phyloP scores from a whole-genome alignment of 441 rosid species.

The Erodium chrysanthum region DNA sequence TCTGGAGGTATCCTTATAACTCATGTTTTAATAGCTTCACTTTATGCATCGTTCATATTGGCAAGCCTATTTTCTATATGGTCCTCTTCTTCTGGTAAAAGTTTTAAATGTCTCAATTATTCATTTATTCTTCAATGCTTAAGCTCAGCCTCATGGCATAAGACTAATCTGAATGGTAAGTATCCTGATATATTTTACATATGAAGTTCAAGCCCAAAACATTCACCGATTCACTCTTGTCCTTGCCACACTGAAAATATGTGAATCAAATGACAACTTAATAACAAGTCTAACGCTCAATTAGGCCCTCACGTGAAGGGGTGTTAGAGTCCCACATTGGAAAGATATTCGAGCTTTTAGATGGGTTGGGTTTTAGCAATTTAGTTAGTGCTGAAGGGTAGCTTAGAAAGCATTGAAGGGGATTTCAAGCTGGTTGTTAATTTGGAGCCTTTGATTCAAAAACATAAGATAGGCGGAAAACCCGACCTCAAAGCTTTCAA shows the following conservation, averaged over 20 bases:
- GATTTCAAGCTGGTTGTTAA: constrained; percentile 1
- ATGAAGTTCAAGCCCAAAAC: background rate
- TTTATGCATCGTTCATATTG: constrained; percentile 4
- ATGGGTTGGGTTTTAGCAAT: too few relatives aligned
- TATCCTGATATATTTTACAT: background rate
- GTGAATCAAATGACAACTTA: too few relatives aligned
- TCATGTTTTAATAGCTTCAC: constrained; percentile 7
- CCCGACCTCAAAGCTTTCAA: background rate
- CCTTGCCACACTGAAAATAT: background rate
- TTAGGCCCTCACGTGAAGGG: too few relatives aligned
- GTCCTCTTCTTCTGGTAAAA: constrained; percentile 4
- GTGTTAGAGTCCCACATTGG: background rate
- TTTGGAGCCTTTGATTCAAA: background rate
- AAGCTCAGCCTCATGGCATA: constrained; percentile 4
- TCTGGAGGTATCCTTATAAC: constrained; percentile 58
- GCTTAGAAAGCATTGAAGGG: background rate
- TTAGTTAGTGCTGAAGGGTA: constrained; percentile 5
- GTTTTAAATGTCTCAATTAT: background rate
- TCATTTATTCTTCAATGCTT: background rate
- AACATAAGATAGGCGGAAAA: background rate
- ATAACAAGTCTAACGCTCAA: too few relatives aligned
- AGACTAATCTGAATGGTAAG: background rate
- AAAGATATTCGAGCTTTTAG: too few relatives aligned
- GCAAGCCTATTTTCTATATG: background rate
- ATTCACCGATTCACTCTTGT: background rate